Evolutionary conservation across 306 rosid genomes (phyloP).

Genomic region (Sphenostylis stenocarpa): DNA sequence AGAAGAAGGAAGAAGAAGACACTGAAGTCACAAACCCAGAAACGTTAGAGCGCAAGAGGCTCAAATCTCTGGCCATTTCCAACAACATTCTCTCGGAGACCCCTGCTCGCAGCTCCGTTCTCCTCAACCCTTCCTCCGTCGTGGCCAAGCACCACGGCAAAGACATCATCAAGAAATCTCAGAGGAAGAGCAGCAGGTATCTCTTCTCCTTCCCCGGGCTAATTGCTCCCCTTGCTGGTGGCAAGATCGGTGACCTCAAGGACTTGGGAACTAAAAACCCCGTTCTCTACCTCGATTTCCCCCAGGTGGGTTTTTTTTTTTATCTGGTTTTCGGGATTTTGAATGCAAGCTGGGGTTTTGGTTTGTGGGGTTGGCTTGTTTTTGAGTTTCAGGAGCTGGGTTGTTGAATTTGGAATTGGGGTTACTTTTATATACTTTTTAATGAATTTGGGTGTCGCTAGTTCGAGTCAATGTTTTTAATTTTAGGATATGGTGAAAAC

Average conservation of each 20-base stretch:
- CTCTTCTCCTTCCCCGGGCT: conserved; percentile 89
- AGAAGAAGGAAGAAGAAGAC: conserved; percentile 22
- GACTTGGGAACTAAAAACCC: conserved; percentile 86
- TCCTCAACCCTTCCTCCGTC: conserved; percentile 61
- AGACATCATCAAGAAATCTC: conserved; percentile 85
- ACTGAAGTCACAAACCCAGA: conserved; percentile 35
- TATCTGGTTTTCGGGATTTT: not conserved
- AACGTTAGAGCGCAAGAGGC: conserved; percentile 59
- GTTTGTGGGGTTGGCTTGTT: not conserved
- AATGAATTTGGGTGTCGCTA: not conserved
- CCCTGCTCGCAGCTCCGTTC: conserved; percentile 40
- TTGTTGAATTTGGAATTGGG: not conserved
- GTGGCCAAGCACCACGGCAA: conserved; percentile 76
- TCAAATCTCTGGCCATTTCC: conserved; percentile 66
- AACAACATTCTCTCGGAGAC: conserved; percentile 56
- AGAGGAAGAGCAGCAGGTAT: conserved; percentile 72
- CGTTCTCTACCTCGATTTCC: conserved; percentile 79
- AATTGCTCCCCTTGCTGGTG: conserved; percentile 69
- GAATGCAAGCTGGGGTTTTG: not conserved
- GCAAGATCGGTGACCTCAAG: conserved; percentile 92
- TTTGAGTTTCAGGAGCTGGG: not conserved
- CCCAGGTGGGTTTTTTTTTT: conserved; percentile 50
- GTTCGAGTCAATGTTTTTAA: not conserved
- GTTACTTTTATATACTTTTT: not conserved
- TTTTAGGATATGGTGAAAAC: not conserved